Conservation (phyloP, 768 basidiomycete genomes). For the Tulasnella calospora region DNA sequence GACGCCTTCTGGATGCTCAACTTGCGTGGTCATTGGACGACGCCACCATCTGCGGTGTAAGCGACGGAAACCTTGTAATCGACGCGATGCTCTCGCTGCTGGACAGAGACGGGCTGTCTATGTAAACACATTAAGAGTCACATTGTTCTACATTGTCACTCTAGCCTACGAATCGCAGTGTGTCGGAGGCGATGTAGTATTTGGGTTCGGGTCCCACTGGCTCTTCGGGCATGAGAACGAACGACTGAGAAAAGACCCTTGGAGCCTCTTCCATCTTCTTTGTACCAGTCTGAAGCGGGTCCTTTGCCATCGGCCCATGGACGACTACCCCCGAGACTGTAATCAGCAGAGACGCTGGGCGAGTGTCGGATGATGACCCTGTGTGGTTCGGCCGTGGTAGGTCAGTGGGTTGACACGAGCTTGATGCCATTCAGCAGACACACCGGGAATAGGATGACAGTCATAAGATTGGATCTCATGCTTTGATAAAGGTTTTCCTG, state of each 20-base stretch:
- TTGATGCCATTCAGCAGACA: background rate
- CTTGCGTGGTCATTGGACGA: slow-evolving; percentile 61
- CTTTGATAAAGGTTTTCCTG: slow-evolving; percentile 44
- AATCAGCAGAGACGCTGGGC: slow-evolving; percentile 69
- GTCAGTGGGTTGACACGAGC: background rate
- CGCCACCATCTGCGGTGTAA: slow-evolving; percentile 47
- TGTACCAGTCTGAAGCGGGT: slow-evolving; percentile 29
- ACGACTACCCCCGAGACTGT: slow-evolving; percentile 72
- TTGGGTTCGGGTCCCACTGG: slow-evolving; percentile 62
- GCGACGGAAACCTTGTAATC: slow-evolving; percentile 51
- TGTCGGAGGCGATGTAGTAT: slow-evolving; percentile 75
- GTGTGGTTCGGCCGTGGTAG: background rate
- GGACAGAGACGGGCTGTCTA: slow-evolving; percentile 36
- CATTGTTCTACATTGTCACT: background rate
- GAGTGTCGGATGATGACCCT: slow-evolving; percentile 17
- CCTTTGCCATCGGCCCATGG: slow-evolving; percentile 29
- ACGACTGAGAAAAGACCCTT: slow-evolving; percentile 81
- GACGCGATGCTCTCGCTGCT: slow-evolving; percentile 42
- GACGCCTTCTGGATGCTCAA: slow-evolving; percentile 65
- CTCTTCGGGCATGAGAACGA: slow-evolving; percentile 64
- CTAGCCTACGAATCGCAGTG: slow-evolving; percentile 75
- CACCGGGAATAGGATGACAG: slow-evolving; percentile 84
- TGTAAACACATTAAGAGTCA: background rate
- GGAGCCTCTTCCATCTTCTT: slow-evolving; percentile 63
- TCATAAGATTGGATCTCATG: slow-evolving; percentile 86